Conservation (phyloP, 1,139 yeast species). For the Magnusiomyces tetraspermus region DNA sequence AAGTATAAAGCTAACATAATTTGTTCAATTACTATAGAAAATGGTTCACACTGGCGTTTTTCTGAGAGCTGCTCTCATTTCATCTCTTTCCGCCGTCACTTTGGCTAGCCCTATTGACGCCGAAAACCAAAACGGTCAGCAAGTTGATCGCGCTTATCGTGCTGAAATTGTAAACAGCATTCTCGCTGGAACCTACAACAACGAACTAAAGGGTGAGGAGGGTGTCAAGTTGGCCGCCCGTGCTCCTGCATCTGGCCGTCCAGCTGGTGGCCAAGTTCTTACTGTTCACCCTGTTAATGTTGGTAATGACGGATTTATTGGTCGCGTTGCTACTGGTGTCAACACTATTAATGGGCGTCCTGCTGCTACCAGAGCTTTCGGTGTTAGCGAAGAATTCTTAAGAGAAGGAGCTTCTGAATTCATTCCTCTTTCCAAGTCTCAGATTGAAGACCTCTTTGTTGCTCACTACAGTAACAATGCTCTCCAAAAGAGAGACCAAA, state of each 20-base stretch:
- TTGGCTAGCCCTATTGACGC: not conserved
- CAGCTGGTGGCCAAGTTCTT: not conserved
- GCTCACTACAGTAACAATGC: not conserved
- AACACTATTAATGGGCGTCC: not conserved
- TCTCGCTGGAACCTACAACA: too few species aligned
- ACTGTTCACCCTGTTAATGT: conserved; percentile 1
- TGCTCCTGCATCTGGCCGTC: not conserved
- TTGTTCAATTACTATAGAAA: too few species aligned
- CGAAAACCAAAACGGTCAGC: not conserved
- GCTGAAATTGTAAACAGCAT: too few species aligned
- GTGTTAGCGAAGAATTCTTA: not conserved
- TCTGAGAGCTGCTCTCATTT: not conserved
- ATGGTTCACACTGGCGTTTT: not conserved
- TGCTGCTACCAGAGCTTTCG: not conserved
- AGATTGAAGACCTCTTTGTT: not conserved
- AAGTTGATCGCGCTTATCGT: too few species aligned
- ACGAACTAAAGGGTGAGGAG: too few species aligned
- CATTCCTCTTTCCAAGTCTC: not conserved
- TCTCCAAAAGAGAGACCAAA: not conserved
- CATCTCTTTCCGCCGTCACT: not conserved
- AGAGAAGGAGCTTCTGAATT: too few species aligned
- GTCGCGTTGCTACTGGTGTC: not conserved
- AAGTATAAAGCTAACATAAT: too few species aligned
- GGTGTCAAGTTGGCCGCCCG: too few species aligned
- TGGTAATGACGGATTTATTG: not conserved